Conservation (phyloP, 2,329 filamentous ascomycete species). For the Parastagonospora nodorum region DNA sequence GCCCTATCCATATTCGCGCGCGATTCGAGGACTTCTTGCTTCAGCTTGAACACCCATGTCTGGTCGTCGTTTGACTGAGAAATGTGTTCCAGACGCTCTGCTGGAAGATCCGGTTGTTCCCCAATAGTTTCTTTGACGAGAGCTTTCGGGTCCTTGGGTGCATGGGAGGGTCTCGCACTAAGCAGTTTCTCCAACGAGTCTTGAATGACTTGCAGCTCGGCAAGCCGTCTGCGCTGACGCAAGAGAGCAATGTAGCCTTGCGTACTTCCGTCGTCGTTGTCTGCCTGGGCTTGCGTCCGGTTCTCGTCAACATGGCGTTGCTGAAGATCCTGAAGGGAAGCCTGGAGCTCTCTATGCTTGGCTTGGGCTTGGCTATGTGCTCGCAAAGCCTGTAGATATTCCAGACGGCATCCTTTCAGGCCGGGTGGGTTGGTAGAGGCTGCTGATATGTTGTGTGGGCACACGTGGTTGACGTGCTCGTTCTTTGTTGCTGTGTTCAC, state of each 20-base stretch:
- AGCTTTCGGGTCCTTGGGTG: constrained; percentile 29
- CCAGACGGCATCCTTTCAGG: constrained; percentile 48
- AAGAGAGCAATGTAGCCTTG: constrained; percentile 51
- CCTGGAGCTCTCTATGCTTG: constrained; percentile 41
- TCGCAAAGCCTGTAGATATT: constrained; percentile 54
- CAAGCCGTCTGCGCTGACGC: constrained; percentile 52
- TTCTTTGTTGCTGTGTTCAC: constrained; percentile 32
- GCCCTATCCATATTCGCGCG: constrained; percentile 40
- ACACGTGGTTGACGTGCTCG: constrained; percentile 40
- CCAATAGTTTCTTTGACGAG: constrained; percentile 38
- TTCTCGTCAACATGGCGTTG: constrained; percentile 27
- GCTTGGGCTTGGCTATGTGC: constrained; percentile 49
- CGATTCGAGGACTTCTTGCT: constrained; percentile 46
- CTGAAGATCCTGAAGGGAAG: constrained; percentile 38
- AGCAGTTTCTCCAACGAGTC: constrained; percentile 49
- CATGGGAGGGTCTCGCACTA: constrained; percentile 41
- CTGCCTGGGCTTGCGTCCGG: constrained; percentile 35
- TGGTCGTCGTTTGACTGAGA: constrained; percentile 27
- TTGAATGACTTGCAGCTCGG: constrained; percentile 54
- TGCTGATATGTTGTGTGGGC: constrained; percentile 28
- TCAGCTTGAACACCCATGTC: constrained; percentile 40
- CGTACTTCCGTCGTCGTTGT: constrained; percentile 35
- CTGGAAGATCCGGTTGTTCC: constrained; percentile 45
- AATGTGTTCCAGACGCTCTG: constrained; percentile 33
- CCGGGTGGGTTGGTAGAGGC: constrained; percentile 41